Percentiles rank a stretch among this genome's conserved stretches.
These are phyloP conservation scores for Populus nigra DNA, from an alignment of 345 rosid species.

Conservation along the genomic window DNA sequence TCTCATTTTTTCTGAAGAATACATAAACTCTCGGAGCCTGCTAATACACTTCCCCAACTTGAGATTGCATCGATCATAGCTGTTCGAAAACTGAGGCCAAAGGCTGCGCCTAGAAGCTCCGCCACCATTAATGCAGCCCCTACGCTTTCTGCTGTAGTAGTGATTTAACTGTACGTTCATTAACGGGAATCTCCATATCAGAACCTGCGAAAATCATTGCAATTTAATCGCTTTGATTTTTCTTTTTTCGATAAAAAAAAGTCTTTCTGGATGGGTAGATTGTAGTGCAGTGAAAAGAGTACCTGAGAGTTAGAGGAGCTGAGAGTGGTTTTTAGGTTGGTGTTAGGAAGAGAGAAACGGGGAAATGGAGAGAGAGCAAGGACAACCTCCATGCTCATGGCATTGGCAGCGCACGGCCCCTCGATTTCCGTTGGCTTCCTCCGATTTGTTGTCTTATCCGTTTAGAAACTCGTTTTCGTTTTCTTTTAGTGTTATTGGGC, in stretches of 20 bases:
- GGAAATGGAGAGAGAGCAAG: conserved; percentile 43
- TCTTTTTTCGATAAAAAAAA: neutral
- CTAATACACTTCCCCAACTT: conserved; percentile 22
- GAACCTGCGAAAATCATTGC: conserved; percentile 32
- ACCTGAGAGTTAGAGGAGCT: conserved; percentile 36
- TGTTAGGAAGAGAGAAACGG: conserved; percentile 16
- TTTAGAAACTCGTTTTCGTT: neutral
- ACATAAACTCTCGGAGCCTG: conserved; percentile 20
- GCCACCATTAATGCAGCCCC: conserved; percentile 21
- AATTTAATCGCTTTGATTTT: neutral
- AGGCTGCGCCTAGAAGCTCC: neutral
- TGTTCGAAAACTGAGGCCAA: conserved; percentile 17
- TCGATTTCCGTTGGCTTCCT: conserved; percentile 4
- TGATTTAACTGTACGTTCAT: neutral
- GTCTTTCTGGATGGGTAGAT: neutral
- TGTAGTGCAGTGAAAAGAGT: neutral
- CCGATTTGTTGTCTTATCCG: neutral
- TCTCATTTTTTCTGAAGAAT: conserved; percentile 36
- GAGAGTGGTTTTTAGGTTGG: conserved; percentile 18
- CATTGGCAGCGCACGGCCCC: conserved; percentile 31
- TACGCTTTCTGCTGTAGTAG: neutral
- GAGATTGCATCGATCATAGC: conserved; percentile 16
- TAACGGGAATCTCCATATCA: conserved; percentile 28
- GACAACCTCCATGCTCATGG: conserved; percentile 44
- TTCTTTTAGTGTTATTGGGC: too few relatives aligned